phyloP scores from a whole-genome alignment of 2,329 filamentous ascomycete genomes.

The Tolypocladium ophioglossoides region DNA sequence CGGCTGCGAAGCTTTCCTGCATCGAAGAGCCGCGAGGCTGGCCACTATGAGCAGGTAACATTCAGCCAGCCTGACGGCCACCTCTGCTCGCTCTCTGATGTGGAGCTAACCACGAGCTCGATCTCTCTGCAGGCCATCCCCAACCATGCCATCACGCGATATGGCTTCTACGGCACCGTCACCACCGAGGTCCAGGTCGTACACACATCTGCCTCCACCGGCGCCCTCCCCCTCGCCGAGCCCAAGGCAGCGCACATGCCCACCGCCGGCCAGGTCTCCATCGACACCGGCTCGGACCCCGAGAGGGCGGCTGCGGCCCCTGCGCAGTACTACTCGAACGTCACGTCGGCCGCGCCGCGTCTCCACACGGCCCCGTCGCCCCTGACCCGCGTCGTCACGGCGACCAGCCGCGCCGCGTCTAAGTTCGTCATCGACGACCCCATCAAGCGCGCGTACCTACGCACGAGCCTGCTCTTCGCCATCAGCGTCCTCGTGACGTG shows the following conservation, averaged over 20 bases:
- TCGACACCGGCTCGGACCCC: slow-evolving; percentile 8
- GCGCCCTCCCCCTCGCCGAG: slow-evolving; percentile 6
- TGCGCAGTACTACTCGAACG: slow-evolving; percentile 23
- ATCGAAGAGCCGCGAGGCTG: slow-evolving; percentile 18
- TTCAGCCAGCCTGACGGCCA: not conserved
- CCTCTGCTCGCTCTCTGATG: no score
- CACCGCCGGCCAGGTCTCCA: slow-evolving; percentile 10
- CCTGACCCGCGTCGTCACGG: slow-evolving; percentile 7
- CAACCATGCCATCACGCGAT: not conserved
- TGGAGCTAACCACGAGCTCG: not conserved
- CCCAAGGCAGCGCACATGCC: slow-evolving; percentile 12
- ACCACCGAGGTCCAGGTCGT: slow-evolving; percentile 40
- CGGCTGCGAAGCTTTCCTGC: slow-evolving; percentile 40
- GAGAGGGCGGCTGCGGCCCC: slow-evolving; percentile 8
- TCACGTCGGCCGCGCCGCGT: slow-evolving; percentile 13
- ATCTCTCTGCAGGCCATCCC: not conserved
- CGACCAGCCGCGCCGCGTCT: slow-evolving; percentile 19
- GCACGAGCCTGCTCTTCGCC: slow-evolving; percentile 51
- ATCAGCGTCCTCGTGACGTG: slow-evolving; percentile 51
- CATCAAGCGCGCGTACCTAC: slow-evolving; percentile 49
- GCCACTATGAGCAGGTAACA: slow-evolving; percentile 21
- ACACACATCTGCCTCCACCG: slow-evolving; percentile 11
- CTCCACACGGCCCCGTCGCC: slow-evolving; percentile 2
- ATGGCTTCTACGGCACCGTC: slow-evolving; percentile 37
- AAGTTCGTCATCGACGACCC: slow-evolving; percentile 35